phyloP scores from a whole-genome alignment of 139 green algal genomes.

The Chlorella sp. region DNA sequence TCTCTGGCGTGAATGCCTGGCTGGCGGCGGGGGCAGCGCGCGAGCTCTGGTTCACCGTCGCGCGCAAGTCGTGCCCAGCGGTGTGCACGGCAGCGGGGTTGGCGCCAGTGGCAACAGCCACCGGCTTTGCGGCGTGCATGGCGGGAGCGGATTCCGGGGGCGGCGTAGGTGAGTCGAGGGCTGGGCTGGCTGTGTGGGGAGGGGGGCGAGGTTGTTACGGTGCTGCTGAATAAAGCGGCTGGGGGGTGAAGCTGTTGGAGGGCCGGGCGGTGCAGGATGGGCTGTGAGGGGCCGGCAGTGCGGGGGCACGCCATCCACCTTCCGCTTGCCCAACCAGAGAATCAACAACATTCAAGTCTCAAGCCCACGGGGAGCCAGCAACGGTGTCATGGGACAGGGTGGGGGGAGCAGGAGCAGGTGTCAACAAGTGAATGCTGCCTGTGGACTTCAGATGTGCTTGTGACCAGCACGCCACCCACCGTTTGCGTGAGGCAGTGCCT shows the following conservation, averaged over 20 bases:
- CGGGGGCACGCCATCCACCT: too few species aligned
- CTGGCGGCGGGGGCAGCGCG: too few species aligned
- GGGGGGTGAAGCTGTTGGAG: neutral
- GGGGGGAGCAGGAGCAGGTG: too few species aligned
- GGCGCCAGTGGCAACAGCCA: neutral
- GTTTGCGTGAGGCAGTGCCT: too few species aligned
- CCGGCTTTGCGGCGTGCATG: neutral
- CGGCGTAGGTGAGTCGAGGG: neutral
- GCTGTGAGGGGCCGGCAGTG: too few species aligned
- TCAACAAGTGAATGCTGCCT: too few species aligned
- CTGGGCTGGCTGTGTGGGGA: neutral
- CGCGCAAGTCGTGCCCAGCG: neutral
- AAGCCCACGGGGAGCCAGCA: too few species aligned
- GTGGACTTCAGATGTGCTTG: too few species aligned
- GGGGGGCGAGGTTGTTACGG: neutral
- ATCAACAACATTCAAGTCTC: too few species aligned
- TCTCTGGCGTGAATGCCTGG: neutral
- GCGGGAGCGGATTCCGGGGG: neutral
- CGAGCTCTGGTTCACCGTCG: neutral
- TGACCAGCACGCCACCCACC: too few species aligned
- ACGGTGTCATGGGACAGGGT: too few species aligned
- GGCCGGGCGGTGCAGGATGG: neutral
- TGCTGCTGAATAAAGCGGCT: neutral
- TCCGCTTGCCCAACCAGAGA: too few species aligned
- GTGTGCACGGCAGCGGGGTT: neutral